Base-by-base conservation (phyloP, 1,284 basidiomycete species). In the Tilletiopsis washingtonensis region DNA sequence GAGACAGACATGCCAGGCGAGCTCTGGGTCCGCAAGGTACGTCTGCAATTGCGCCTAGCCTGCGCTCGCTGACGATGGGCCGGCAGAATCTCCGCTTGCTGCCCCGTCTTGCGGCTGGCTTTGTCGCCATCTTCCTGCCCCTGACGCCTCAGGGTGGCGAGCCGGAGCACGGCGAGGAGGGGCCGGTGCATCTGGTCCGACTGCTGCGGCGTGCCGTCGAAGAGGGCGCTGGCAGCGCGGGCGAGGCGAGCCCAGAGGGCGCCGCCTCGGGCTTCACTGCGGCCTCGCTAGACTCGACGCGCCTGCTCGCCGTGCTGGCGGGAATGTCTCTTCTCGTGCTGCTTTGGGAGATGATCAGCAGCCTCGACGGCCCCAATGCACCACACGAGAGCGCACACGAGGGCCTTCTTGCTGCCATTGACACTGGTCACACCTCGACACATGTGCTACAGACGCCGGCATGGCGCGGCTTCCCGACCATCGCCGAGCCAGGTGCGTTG, bases 301-400 rank as follows among this genome's bases (percentile, higher is more conserved):
- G 27, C 6, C 17, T 65, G 27, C 44, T 67, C 34, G 64, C 56
- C 29, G 47, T 59, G 4, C 49, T 62, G 1, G 56, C 64, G 2
- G 52, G 45, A 1, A 23, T 57, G 15, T 49, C 56, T 6, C 51
- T 51, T 1, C 43, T 44, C 4, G 43, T 54, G 3, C 51, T 61
- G 49, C 27, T 59, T 19, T 67, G 64, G 64, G 63, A 67, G 34
- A 51, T 54, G 39, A 5, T 65, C 14, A 54, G 51, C 2, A 44
- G 56, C 20, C 39, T 67, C n/a, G 63, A 67, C 41, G 64, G 64
- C 3, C 64, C 64, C 9, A 62, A 61, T 47, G 61, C 61, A 23
- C 24, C 39, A 3, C 26, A 39, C 2, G 47, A 49, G 23, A 24
- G 38, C 3, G 54, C 57, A n/a, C n/a, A n/a, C n/a, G n/a, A n/a